Conservation (phyloP, 2,329 filamentous ascomycete genomes). For the Sporothrix sp. region DNA sequence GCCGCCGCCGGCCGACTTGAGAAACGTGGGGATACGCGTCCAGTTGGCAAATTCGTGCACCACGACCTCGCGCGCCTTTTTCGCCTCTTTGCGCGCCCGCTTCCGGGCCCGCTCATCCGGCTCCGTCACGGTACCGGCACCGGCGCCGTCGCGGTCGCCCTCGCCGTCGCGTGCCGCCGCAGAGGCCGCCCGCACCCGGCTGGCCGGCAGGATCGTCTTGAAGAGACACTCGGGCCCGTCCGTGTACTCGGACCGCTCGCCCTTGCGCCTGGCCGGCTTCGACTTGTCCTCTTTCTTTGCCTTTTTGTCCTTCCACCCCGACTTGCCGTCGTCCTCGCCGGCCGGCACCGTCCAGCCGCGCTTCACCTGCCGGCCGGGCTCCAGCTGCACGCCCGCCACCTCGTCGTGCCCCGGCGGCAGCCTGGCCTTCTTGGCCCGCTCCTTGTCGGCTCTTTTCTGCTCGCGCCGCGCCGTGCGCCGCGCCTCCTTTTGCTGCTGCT, state of each 20-base stretch:
- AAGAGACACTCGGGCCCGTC: constrained; percentile 75
- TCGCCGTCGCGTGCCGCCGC: constrained; percentile 28
- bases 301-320: constrained; percentile 29
- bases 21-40: constrained; percentile 70
- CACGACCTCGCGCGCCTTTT: constrained; percentile 42
- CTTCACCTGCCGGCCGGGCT: constrained; percentile 69
- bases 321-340: constrained; percentile 26
- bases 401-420: constrained; percentile 26
- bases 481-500: constrained; percentile 16
- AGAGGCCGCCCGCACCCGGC: constrained; percentile 26
- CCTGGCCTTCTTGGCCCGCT: constrained; percentile 22
- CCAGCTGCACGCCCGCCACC: constrained; percentile 59
- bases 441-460: constrained; percentile 13
- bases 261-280: constrained; percentile 16
- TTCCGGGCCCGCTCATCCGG: constrained; percentile 29
- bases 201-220: constrained; percentile 60
- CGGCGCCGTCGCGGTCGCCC: background rate
- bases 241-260: constrained; percentile 67
- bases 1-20: constrained; percentile 47
- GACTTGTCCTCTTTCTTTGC: constrained; percentile 33
- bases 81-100: constrained; percentile 45
- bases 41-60: constrained; percentile 89
- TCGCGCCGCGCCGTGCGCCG: constrained; percentile 15
- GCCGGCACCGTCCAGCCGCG: constrained; percentile 70
- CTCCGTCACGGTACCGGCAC: too few relatives aligned